Conservation (phyloP, 805 yeast species). For the Barnettozyma wickerhamii region DNA sequence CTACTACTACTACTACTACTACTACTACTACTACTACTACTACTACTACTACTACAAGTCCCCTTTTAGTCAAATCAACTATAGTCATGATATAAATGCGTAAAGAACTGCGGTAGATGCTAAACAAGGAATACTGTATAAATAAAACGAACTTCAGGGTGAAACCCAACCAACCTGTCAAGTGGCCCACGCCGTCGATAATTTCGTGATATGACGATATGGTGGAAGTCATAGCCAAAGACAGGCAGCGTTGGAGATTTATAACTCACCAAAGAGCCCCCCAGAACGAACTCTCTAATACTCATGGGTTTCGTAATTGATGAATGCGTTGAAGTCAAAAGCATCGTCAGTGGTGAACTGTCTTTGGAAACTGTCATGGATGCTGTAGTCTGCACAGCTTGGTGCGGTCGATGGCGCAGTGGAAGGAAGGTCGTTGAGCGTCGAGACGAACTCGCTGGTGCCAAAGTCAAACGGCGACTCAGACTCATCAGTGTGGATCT, state of each 20-base stretch:
- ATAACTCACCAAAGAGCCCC: constrained; percentile 1
- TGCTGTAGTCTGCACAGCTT: background rate
- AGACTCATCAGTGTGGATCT: constrained; percentile 7
- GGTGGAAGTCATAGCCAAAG: too few species aligned
- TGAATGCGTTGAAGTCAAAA: constrained; percentile 24
- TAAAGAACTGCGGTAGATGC: too few species aligned
- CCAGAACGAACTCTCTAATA: background rate
- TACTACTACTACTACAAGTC: too few species aligned
- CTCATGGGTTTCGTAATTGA: constrained; percentile 13
- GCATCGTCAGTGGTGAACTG: constrained; percentile 13
- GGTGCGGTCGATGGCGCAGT: constrained; percentile 7
- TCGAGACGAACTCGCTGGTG: constrained; percentile 8
- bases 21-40: too few species aligned
- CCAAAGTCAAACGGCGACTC: constrained; percentile 9
- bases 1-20: too few species aligned
- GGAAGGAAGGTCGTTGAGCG: constrained; percentile 2
- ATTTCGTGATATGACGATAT: background rate
- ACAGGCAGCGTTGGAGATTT: too few species aligned
- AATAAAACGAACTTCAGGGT: too few species aligned
- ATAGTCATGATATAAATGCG: too few species aligned
- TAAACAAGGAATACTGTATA: too few species aligned
- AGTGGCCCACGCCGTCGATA: background rate
- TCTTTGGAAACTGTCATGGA: background rate
- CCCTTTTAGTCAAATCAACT: too few species aligned
- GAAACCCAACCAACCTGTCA: too few species aligned